Conservation (phyloP, 768 basidiomycete species). For the Mycena latifolia region DNA sequence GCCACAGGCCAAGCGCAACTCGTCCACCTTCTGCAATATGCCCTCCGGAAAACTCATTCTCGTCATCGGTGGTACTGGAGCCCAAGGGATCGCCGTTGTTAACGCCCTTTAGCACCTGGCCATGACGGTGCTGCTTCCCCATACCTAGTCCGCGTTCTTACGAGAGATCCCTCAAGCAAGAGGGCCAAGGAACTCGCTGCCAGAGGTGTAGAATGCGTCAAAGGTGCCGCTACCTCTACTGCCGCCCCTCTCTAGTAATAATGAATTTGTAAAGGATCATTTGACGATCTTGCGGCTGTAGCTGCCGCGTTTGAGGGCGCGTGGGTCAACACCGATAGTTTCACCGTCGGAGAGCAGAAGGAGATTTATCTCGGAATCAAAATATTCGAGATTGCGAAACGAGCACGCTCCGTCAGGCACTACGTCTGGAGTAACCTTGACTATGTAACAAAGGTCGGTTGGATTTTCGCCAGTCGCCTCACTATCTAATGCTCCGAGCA, state of each 20-base stretch:
- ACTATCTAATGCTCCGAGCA: no score
- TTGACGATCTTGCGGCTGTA: constrained; percentile 29
- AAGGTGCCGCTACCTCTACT: constrained; percentile 43
- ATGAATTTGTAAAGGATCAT: no score
- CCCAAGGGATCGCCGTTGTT: constrained; percentile 56
- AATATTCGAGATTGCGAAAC: constrained; percentile 34
- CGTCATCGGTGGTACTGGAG: constrained; percentile 60
- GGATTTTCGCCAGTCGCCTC: no score
- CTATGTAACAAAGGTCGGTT: constrained; percentile 27
- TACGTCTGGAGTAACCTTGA: constrained; percentile 47
- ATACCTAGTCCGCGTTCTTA: constrained; percentile 57
- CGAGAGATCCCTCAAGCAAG: constrained; percentile 46
- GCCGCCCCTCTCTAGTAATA: background rate
- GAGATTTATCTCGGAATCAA: background rate
- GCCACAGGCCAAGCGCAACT: background rate
- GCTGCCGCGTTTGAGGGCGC: constrained; percentile 39
- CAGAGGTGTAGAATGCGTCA: constrained; percentile 52
- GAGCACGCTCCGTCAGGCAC: constrained; percentile 33
- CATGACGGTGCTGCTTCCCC: constrained; percentile 49
- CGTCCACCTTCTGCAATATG: background rate
- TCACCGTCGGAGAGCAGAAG: constrained; percentile 40
- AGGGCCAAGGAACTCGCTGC: constrained; percentile 50
- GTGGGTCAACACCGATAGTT: constrained; percentile 41
- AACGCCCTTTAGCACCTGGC: constrained; percentile 46
- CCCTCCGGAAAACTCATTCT: constrained; percentile 50